These are phyloP conservation scores for Apostasia shenzhenica DNA, from an alignment of 106 monocot genomes.

Conservation along the genomic window DNA sequence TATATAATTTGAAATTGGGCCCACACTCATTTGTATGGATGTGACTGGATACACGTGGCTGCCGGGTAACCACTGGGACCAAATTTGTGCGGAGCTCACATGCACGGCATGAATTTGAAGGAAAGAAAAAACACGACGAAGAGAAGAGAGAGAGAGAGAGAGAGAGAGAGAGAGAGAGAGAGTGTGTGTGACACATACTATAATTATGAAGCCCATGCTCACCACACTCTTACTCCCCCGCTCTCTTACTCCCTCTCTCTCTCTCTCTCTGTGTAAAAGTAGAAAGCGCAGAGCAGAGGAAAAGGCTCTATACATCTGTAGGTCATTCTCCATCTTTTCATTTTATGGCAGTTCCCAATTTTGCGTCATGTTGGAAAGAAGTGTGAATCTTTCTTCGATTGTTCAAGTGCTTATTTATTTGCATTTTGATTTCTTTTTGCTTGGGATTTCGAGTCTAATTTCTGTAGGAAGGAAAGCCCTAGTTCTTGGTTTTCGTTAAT, in stretches of 20 bases:
- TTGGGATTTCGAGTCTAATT: not conserved
- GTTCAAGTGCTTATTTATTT: not conserved
- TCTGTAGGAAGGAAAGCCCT: not conserved
- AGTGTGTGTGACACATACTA: not conserved
- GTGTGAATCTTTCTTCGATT: not conserved
- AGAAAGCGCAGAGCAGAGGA: not conserved
- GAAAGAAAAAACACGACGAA: no score
- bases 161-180: not conserved
- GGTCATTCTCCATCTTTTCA: not conserved
- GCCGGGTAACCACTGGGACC: no score
- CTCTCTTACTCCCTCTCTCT: no score
- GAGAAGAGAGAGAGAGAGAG: no score
- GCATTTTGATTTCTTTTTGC: not conserved
- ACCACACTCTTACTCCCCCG: not conserved
- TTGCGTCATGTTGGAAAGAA: not conserved
- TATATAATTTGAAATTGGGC: no score
- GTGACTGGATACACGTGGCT: no score
- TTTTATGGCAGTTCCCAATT: not conserved
- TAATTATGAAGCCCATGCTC: not conserved
- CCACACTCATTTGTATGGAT: no score
- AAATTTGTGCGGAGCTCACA: no score
- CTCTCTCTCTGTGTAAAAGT: not conserved
- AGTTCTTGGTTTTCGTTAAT: not conserved
- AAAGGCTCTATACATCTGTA: not conserved
- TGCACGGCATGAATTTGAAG: no score